phyloP scores from a whole-genome alignment of 2,329 filamentous ascomycete species.

The Zopfia rhizophila region DNA sequence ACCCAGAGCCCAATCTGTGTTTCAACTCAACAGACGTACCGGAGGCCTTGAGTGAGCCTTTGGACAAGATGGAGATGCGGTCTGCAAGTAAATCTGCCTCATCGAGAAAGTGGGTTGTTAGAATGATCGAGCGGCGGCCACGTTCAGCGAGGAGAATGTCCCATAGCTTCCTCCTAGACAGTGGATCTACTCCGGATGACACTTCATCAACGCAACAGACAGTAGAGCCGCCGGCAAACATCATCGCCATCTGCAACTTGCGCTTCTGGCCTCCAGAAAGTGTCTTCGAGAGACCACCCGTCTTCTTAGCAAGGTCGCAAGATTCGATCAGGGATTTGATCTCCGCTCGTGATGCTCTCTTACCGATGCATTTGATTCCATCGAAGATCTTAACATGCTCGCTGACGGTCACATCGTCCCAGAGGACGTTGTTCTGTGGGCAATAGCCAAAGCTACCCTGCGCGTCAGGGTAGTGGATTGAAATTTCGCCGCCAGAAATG shows the following conservation, averaged over 20 bases:
- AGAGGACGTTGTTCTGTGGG: constrained; percentile 89
- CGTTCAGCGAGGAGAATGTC: constrained; percentile 86
- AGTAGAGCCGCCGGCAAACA: constrained; percentile 87
- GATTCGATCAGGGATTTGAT: constrained; percentile 68
- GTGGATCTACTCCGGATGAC: constrained; percentile 82
- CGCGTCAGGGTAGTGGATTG: constrained; percentile 75
- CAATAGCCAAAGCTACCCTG: constrained; percentile 85
- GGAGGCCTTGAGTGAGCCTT: constrained; percentile 78
- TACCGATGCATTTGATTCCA: constrained; percentile 69
- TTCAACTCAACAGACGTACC: constrained; percentile 86
- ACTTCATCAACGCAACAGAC: constrained; percentile 91
- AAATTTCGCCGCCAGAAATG: constrained; percentile 76
- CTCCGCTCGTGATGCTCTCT: constrained; percentile 59
- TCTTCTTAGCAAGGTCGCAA: constrained; percentile 78
- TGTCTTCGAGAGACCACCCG: constrained; percentile 73
- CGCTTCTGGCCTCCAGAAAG: constrained; percentile 88
- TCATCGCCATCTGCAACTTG: constrained; percentile 88
- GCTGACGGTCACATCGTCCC: constrained; percentile 82
- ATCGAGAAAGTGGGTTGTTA: constrained; percentile 90
- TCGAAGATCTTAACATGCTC: constrained; percentile 86
- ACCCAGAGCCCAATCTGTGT: constrained; percentile 79
- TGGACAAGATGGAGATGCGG: constrained; percentile 83
- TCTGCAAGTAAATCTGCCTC: constrained; percentile 88
- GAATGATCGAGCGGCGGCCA: constrained; percentile 77
- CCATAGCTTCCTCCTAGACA: constrained; percentile 87